Conservation (phyloP, 2,329 filamentous ascomycete genomes). For the Paramyrothecium roridum region DNA sequence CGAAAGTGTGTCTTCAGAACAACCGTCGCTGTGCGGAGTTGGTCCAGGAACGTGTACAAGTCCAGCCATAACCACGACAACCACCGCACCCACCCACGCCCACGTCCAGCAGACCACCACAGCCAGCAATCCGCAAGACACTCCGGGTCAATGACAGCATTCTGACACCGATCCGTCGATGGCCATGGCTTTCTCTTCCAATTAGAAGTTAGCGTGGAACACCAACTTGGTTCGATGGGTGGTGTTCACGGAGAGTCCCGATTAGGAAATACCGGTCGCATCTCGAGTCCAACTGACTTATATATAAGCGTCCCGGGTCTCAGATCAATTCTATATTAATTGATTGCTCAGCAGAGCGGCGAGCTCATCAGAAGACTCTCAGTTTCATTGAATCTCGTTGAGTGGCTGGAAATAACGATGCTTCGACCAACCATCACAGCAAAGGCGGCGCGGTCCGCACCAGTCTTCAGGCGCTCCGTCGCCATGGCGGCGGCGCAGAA, state of each 20-base stretch:
- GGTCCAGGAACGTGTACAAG: no score
- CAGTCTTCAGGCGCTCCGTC: slow-evolving; percentile 11
- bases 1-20: no score
- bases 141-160: no score
- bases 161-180: no score
- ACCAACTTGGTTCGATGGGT: not conserved
- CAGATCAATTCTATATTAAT: no score
- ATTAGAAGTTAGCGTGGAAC: not conserved
- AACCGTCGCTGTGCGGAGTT: no score
- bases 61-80: no score
- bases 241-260: slow-evolving; percentile 12
- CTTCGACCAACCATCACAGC: slow-evolving; percentile 12
- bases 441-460: slow-evolving; percentile 6
- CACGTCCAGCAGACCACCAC: no score
- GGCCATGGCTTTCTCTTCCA: not conserved
- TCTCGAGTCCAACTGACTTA: slow-evolving; percentile 3
- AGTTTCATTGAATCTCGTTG: not conserved
- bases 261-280: slow-evolving; percentile 19
- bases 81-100: no score
- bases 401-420: slow-evolving; percentile 10
- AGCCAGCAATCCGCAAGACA: no score
- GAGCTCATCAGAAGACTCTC: not conserved
- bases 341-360: not conserved
- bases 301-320: slow-evolving; percentile 13
- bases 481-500: slow-evolving; percentile 9